These are phyloP conservation scores for Penicillium palitans DNA, from an alignment of 2,329 filamentous ascomycete genomes.

Conservation along the genomic window DNA sequence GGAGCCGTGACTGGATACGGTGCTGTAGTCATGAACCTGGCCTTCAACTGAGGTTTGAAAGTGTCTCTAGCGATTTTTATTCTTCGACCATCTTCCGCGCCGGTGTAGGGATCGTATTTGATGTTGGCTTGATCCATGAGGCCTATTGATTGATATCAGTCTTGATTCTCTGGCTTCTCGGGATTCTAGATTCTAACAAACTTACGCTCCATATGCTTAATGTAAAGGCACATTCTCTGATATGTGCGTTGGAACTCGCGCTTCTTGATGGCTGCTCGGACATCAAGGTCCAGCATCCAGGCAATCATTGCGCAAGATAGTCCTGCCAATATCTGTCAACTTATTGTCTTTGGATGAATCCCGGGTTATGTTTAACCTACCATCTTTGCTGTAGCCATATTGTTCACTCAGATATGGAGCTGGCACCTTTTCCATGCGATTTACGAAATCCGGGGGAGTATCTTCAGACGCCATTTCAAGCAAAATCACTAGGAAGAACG, in stretches of 20 bases:
- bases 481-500: neutral
- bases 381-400: slow-evolving; percentile 6
- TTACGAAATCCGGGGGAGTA: neutral
- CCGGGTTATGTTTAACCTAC: neutral
- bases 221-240: slow-evolving; percentile 6
- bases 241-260: slow-evolving; percentile 9
- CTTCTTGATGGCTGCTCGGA: slow-evolving; percentile 5
- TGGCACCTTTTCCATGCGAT: slow-evolving; percentile 8
- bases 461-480: neutral
- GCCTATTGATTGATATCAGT: neutral
- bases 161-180: neutral
- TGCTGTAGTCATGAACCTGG: neutral
- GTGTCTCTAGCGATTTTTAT: neutral
- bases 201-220: slow-evolving; percentile 10
- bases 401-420: neutral
- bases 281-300: slow-evolving; percentile 10
- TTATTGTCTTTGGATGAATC: neutral
- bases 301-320: slow-evolving; percentile 9
- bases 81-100: neutral
- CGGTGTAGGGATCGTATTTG: neutral
- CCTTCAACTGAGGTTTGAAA: neutral
- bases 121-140: slow-evolving; percentile 4
- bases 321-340: neutral
- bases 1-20: slow-evolving; percentile 5
- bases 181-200: neutral